Conservation (phyloP, 2,329 filamentous ascomycete genomes). For the Tricladium varicosporioides region DNA sequence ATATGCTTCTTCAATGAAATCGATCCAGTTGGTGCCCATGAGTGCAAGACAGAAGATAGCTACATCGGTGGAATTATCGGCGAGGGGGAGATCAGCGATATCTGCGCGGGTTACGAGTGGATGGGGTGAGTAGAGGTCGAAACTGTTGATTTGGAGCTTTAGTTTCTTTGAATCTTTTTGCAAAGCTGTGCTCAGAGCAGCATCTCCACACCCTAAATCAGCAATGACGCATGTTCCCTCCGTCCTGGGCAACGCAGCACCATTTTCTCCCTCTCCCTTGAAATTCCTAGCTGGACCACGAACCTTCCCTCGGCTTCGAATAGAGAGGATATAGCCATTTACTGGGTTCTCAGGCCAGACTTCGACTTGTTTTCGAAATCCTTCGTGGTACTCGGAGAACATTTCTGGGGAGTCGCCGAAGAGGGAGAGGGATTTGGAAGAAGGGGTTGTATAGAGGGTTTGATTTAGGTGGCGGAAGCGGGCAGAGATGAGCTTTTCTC, state of each 20-base stretch:
- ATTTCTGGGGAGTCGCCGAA: conserved; percentile 87
- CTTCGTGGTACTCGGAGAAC: conserved; percentile 94
- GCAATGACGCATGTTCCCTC: conserved; percentile 74
- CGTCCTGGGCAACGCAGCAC: conserved; percentile 61
- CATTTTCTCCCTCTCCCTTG: conserved; percentile 3
- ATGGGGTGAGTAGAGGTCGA: conserved; percentile 78
- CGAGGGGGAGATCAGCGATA: conserved; percentile 78
- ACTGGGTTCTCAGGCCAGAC: conserved; percentile 98
- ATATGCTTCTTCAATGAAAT: conserved; percentile 95
- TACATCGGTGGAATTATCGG: conserved; percentile 74
- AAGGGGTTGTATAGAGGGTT: conserved; percentile 91
- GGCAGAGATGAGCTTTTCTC: conserved; percentile 88
- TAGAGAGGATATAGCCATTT: conserved; percentile 74
- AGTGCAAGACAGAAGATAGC: conserved; percentile 94
- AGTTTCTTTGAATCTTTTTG: conserved; percentile 62
- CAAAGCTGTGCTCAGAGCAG: conserved; percentile 71
- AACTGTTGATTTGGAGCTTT: conserved; percentile 75
- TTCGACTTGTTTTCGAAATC: conserved; percentile 91
- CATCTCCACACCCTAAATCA: conserved; percentile 92
- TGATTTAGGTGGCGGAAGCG: conserved; percentile 98
- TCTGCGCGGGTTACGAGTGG: conserved; percentile 83
- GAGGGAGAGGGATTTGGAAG: conserved; percentile 74
- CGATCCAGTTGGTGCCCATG: conserved; percentile 98
- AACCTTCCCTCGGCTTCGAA: conserved; percentile 65
- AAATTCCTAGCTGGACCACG: conserved; percentile 24